Percentiles rank a stretch among this genome's conserved stretches.
phyloP scores from a whole-genome alignment of 129 eudicot species.

The Glebionis coronaria region DNA sequence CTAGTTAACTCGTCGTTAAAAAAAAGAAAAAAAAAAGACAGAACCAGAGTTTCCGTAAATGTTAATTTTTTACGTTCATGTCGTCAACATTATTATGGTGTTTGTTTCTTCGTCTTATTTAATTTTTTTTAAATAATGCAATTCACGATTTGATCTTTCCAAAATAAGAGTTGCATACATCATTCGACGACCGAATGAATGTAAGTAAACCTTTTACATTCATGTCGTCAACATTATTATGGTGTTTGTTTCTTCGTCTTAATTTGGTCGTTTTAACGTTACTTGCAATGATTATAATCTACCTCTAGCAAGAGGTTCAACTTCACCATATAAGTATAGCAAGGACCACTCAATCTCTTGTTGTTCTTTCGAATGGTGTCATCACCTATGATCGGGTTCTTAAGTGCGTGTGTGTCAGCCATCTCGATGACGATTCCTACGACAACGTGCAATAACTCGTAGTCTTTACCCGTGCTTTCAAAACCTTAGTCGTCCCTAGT shows the following conservation, averaged over 20 bases:
- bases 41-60: no score
- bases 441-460: no score
- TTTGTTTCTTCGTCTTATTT: background rate
- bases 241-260: background rate
- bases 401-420: background rate
- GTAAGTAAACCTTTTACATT: background rate
- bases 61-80: background rate
- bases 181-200: background rate
- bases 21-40: no score
- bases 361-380: background rate
- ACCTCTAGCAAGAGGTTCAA: conserved; percentile 3
- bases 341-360: background rate
- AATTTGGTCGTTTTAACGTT: background rate
- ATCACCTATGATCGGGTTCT: background rate
- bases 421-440: background rate
- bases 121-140: no score
- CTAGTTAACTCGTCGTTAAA: no score
- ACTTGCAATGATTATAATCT: background rate
- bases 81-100: background rate
- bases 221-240: conserved; percentile 4
- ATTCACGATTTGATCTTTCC: no score
- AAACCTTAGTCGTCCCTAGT: background rate
- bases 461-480: background rate
- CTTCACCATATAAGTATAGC: background rate
- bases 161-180: background rate